These are phyloP conservation scores for Diutina siamensis DNA, from an alignment of 1,139 yeast species.

Conservation along the genomic window DNA sequence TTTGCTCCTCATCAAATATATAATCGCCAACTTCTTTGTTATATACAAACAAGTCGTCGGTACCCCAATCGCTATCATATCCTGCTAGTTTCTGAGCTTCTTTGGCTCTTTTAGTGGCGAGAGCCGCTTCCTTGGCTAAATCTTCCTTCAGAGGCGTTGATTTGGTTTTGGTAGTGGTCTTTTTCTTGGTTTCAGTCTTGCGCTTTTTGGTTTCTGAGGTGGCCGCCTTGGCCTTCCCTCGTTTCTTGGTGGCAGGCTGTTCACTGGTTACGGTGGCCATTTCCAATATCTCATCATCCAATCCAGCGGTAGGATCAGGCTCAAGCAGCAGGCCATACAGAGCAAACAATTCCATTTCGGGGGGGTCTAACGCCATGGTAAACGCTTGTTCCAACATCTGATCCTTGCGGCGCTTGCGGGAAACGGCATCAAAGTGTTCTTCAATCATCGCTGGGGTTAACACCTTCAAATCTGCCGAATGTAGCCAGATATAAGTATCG, in stretches of 20 bases:
- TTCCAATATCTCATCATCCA: slow-evolving; percentile 6
- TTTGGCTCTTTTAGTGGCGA: not conserved
- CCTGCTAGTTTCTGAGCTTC: not conserved
- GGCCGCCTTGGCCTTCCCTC: not conserved
- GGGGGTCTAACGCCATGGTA: slow-evolving; percentile 29
- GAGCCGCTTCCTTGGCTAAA: not conserved
- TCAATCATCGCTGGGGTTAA: slow-evolving; percentile 19
- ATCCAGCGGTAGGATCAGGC: slow-evolving; percentile 12
- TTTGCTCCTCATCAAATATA: not conserved
- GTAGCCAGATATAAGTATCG: slow-evolving; percentile 57
- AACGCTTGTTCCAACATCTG: slow-evolving; percentile 27
- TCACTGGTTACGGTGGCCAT: not conserved
- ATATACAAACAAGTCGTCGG: not conserved
- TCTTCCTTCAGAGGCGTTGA: not conserved
- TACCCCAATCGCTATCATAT: slow-evolving; percentile 2
- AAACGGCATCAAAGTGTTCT: slow-evolving; percentile 15
- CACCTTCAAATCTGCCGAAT: slow-evolving; percentile 28
- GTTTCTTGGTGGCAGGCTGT: not conserved
- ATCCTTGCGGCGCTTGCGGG: slow-evolving; percentile 21
- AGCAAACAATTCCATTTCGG: slow-evolving; percentile 32
- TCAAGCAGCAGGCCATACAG: slow-evolving; percentile 31
- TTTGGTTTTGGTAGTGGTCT: not conserved
- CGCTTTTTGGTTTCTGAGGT: not conserved
- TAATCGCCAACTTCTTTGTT: not conserved
- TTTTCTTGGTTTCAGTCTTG: not conserved